Percentiles rank a stretch among this genome's conserved stretches.
These are phyloP conservation scores for Nicotiana rustica DNA, from an alignment of 305 asterid species.

Conservation along the genomic window DNA sequence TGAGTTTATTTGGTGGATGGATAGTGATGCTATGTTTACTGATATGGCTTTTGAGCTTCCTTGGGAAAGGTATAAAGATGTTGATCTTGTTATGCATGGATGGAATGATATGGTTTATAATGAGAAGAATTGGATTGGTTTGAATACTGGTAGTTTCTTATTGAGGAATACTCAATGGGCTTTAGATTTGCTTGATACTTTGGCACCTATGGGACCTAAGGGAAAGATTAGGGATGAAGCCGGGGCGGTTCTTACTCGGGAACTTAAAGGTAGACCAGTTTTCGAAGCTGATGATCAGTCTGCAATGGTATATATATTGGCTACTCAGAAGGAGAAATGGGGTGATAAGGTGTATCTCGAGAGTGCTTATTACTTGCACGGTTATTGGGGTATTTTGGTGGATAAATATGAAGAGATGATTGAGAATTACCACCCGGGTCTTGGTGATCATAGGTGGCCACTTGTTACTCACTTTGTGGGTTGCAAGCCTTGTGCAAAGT, in stretches of 20 bases:
- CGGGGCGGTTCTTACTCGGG: slow-evolving; percentile 66
- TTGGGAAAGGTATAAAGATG: slow-evolving; percentile 80
- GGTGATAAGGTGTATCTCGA: slow-evolving; percentile 80
- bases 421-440: slow-evolving; percentile 78
- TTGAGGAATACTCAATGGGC: slow-evolving; percentile 86
- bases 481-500: slow-evolving; percentile 89
- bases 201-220: slow-evolving; percentile 91
- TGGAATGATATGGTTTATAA: slow-evolving; percentile 75
- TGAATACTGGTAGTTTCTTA: slow-evolving; percentile 85
- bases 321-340: slow-evolving; percentile 81
- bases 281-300: slow-evolving; percentile 94
- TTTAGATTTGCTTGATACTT: slow-evolving; percentile 75
- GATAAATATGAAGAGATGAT: slow-evolving; percentile 87
- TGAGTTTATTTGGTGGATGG: slow-evolving; percentile 95
- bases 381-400: slow-evolving; percentile 84
- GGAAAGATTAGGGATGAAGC: slow-evolving; percentile 81
- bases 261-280: slow-evolving; percentile 70
- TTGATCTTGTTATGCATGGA: slow-evolving; percentile 79
- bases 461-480: slow-evolving; percentile 94
- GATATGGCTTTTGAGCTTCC: slow-evolving; percentile 91
- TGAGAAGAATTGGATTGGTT: slow-evolving; percentile 82
- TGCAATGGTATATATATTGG: slow-evolving; percentile 81
- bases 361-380: slow-evolving; percentile 69
- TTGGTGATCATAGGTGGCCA: slow-evolving; percentile 90
- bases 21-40: slow-evolving; percentile 89